Percentiles rank a stretch among this genome's conserved stretches.
Conservation (phyloP, 495 filamentous ascomycete genomes). For the Penicillium steckii region DNA sequence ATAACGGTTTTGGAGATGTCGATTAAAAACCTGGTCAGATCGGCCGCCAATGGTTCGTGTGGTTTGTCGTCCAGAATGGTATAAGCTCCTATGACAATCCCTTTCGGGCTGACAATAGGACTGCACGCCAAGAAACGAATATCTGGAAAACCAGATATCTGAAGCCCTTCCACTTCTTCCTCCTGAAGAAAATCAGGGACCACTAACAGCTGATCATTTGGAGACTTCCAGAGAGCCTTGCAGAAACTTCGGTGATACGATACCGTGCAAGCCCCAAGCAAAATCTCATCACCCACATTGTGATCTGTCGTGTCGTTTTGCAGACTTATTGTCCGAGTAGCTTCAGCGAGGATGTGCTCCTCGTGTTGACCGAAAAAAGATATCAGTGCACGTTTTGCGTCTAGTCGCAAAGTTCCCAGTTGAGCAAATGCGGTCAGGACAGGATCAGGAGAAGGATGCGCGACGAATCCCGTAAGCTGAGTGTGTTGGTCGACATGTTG, state of each 20-base stretch:
- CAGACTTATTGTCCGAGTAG: conserved; percentile 52
- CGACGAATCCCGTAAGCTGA: neutral
- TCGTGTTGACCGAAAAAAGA: conserved; percentile 54
- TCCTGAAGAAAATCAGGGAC: conserved; percentile 20
- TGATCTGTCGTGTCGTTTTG: conserved; percentile 30
- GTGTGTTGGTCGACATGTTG: conserved; percentile 10
- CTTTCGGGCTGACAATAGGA: conserved; percentile 17
- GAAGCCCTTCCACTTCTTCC: conserved; percentile 24
- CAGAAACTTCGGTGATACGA: conserved; percentile 39
- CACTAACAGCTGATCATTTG: neutral
- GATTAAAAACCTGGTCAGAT: neutral
- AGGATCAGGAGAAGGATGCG: conserved; percentile 43
- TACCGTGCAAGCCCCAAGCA: conserved; percentile 43
- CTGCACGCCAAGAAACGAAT: conserved; percentile 49
- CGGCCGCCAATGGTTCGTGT: conserved; percentile 3
- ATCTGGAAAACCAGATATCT: conserved; percentile 39
- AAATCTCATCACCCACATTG: conserved; percentile 32
- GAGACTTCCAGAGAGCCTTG: conserved; percentile 28
- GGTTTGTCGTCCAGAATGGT: conserved; percentile 15
- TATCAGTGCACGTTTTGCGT: conserved; percentile 51
- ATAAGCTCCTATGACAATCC: conserved; percentile 14
- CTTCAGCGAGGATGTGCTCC: conserved; percentile 61
- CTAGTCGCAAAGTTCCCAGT: conserved; percentile 52
- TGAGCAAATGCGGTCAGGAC: conserved; percentile 62
- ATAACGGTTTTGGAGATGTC: conserved; percentile 15